Evolutionary conservation across 306 rosid genomes (phyloP).

Genomic region (Vigna radiata): DNA sequence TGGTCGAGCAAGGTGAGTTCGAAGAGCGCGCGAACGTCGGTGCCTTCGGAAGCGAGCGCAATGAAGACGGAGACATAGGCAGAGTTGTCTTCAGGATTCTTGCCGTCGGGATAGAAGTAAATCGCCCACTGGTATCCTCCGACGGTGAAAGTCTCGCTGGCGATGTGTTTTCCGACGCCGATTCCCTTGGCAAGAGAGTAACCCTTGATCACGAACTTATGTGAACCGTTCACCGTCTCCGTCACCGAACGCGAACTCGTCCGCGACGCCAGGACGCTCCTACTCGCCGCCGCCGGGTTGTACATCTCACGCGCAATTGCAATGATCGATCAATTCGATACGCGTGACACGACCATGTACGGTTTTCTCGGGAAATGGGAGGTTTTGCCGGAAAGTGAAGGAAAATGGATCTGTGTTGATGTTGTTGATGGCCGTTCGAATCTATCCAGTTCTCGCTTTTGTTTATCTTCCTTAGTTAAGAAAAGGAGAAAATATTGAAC

Average conservation of each 20-base stretch:
- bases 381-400: neutral
- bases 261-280: conserved; percentile 57
- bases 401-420: neutral
- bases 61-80: conserved; percentile 94
- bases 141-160: conserved; percentile 87
- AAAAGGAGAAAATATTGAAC: too few species aligned
- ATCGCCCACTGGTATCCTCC: conserved; percentile 99
- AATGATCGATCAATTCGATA: neutral
- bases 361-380: neutral
- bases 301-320: conserved; percentile 10
- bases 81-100: conserved; percentile 91
- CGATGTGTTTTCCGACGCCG: conserved; percentile 94
- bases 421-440: neutral
- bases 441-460: neutral
- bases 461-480: neutral
- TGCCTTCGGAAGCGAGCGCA: conserved; percentile 96
- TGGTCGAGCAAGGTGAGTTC: conserved; percentile 91
- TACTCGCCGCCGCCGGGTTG: conserved; percentile 22
- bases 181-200: conserved; percentile 93
- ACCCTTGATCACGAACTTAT: conserved; percentile 87
- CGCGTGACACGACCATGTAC: neutral
- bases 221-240: conserved; percentile 95
- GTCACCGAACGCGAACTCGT: conserved; percentile 90
- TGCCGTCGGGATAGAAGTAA: conserved; percentile 95
- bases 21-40: conserved; percentile 89